Evolutionary conservation across 495 filamentous ascomycete genomes (phyloP), one percentile per base, ranked within the genome.

Genomic region (Bombardia bombarda): DNA sequence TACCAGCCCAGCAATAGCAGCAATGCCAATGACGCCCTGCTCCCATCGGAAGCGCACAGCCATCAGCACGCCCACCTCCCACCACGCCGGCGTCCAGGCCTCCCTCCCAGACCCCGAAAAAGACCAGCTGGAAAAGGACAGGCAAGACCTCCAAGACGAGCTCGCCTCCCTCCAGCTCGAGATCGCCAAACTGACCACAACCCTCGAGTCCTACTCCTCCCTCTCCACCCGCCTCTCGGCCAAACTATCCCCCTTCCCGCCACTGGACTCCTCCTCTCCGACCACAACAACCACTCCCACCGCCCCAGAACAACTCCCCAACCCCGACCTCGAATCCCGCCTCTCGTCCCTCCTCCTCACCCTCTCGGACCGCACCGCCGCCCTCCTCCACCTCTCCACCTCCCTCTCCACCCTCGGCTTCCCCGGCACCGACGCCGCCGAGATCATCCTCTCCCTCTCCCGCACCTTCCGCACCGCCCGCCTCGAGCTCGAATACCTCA

Each of bases 401-500:
- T 60, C 60, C 2, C 64, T 83, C 23, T 61, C 50, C 3, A 51
- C 39, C 9, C 61, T 84, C 0, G 81, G 81, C 1, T 86, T 86
- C 45, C 51, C 64, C 0, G 73, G 76, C 8, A 34, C 50, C 0
- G 64, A 63, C 45, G 58, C 66, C 0, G 49, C 67, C 14, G 74
- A 76, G n/a, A 67, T 74, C 19, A 50, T 86, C 6, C 35, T 60
- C 0, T 65, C 73, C 1, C 71, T 86, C 17, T 64, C 64, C 14
- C 26, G 53, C 13, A 60, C 68, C 18, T 79, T 87, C 58, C 76
- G 82, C n/a, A 50, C 71, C n/a, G 81, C 83, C 3, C 75, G 82
- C 3, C 65, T 87, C 1, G 73, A 81, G 20, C 68, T 87, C 5
- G 84, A 87, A 47, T 75, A 78, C 50, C 61, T 81, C 2, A 68